A percentile compares a stretch with the other conserved stretches of the same genome.
Conservation (phyloP, 164 flowering plant species). For the Platanus orientalis region DNA sequence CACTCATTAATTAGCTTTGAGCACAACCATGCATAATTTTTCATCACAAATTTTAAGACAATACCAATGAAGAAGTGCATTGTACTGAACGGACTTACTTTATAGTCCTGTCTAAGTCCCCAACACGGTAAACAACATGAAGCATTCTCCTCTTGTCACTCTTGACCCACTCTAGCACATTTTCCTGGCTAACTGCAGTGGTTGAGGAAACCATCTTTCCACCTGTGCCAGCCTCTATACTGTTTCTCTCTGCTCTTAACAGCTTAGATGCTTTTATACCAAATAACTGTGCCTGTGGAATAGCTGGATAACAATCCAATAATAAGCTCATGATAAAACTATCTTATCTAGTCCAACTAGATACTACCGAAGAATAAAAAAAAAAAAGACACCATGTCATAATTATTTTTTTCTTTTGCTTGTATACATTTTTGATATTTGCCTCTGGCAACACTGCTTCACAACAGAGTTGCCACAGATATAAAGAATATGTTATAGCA, state of each 20-base stretch:
- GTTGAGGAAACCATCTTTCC: conserved; percentile 66
- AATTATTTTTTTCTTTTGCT: background rate
- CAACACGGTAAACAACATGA: conserved; percentile 97
- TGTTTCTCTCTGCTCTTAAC: conserved; percentile 38
- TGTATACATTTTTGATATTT: too few species aligned
- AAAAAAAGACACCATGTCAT: background rate
- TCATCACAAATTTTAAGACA: background rate
- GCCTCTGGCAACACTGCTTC: too few species aligned
- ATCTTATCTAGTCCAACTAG: background rate
- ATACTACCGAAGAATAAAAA: background rate
- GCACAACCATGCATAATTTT: background rate
- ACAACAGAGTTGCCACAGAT: too few species aligned
- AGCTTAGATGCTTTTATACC: conserved; percentile 45
- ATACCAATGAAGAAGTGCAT: background rate
- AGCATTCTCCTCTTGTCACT: conserved; percentile 84
- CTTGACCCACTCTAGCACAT: conserved; percentile 77
- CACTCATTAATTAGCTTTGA: too few species aligned
- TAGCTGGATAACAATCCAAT: conserved; percentile 39
- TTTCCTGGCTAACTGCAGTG: conserved; percentile 57
- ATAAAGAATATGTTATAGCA: too few species aligned
- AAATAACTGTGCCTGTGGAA: conserved; percentile 53
- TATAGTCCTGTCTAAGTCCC: conserved; percentile 92
- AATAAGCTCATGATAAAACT: background rate
- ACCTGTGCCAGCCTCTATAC: conserved; percentile 26
- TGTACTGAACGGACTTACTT: conserved; percentile 41